These are phyloP conservation scores for Boehmeria nivea DNA, from an alignment of 306 rosid genomes.

Conservation along the genomic window DNA sequence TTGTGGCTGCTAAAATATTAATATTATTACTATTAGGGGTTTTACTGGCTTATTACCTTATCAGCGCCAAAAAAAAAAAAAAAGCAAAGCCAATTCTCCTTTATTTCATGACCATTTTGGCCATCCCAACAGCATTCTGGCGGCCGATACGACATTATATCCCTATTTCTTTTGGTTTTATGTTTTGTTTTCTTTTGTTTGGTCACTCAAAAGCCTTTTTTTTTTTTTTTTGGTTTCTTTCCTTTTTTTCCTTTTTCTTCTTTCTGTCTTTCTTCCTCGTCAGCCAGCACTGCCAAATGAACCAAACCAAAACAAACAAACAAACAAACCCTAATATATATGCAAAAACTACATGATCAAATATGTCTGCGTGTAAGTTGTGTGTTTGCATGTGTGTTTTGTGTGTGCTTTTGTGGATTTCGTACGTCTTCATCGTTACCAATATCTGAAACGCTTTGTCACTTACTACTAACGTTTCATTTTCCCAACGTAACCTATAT, in stretches of 20 bases:
- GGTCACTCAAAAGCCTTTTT: neutral
- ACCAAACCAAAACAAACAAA: neutral
- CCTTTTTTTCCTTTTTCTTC: no score
- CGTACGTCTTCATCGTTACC: neutral
- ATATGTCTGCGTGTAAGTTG: slow-evolving; percentile 16
- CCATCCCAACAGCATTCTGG: neutral
- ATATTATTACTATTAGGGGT: neutral
- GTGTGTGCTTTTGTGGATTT: slow-evolving; percentile 18
- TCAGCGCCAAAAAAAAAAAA: slow-evolving; percentile 1
- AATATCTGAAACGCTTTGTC: neutral
- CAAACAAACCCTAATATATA: neutral
- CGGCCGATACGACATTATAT: neutral
- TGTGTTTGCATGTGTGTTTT: slow-evolving; percentile 38
- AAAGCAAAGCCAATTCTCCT: neutral
- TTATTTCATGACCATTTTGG: slow-evolving; percentile 10
- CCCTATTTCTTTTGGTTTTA: no score
- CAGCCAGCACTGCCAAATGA: slow-evolving; percentile 19
- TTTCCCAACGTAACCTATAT: neutral
- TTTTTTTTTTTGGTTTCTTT: neutral
- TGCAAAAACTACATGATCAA: neutral
- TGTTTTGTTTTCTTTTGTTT: neutral
- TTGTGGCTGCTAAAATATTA: neutral
- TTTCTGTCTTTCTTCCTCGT: slow-evolving; percentile 3
- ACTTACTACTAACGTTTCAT: neutral
- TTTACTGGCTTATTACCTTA: neutral